Base-by-base conservation (phyloP, 2,329 filamentous ascomycete genomes). In the Exophiala bonariae region DNA sequence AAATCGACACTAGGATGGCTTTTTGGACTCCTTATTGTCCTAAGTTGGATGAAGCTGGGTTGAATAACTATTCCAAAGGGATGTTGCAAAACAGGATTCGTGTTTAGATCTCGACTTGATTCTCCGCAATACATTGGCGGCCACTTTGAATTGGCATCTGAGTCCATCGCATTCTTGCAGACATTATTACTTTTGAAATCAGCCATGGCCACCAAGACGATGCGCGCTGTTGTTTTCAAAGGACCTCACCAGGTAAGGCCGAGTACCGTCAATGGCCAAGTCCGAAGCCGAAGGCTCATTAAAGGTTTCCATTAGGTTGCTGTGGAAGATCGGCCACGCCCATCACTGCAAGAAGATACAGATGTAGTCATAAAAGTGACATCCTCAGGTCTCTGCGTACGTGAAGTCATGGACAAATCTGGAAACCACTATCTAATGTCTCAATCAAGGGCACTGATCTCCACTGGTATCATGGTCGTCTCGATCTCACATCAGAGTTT, bases 401-500 rank as follows among this genome's bases (percentile, higher is more conserved):
- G 63, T 9, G 66, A 75, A 42, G 68, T 70, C 1, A 74, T 73
- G 8, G 6, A 26, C 76, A 76, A 50, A 79, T 76, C 56, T 75
- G 76, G 19, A 74, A 37, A 13, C 18, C 35, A 7, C 16, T 6
- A 20, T n/a, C 16, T 16, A 6, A 13, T n/a, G 7, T 13, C 7
- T 37, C 14, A 72, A 0, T 77, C 81, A 55, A 37, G 14, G 35
- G n/a, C 19, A 10, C 35, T 20, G 35, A 37, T 17, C 61, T 81
- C 9, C 78, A 81, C 56, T 79, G 80, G 49, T 61, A 69, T 47
- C 73, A 75, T 49, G 77, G 77, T 13, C 68, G 79, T 53, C 67
- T 75, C 0, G 74, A 68, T 2, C 70, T 68, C 33, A 48, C 66
- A 4, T 62, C 66, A 0, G 76, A 76, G 5, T 66, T 66, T 0